A percentile compares a stretch with the other conserved stretches of the same genome.
Conservation (phyloP, 805 yeast genomes). For the Lipomyces sp. region DNA sequence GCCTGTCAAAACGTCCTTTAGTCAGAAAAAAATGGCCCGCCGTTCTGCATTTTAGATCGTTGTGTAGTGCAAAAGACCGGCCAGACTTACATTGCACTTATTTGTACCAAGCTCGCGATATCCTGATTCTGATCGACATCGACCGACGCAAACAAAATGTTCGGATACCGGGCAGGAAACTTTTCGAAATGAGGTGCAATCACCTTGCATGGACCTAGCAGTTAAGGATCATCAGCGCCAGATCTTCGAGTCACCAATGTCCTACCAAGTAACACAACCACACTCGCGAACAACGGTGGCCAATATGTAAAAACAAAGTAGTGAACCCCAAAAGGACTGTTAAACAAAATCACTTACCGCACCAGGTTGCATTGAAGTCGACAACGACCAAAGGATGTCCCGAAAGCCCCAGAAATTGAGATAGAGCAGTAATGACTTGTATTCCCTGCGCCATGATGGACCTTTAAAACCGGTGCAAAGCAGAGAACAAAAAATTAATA, state of each 20-base stretch:
- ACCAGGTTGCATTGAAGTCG: slow-evolving; percentile 22
- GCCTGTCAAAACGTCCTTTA: slow-evolving; percentile 2
- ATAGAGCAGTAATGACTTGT: not conserved
- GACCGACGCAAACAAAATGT: slow-evolving; percentile 12
- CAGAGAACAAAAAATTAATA: too few species aligned
- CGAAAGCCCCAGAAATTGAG: not conserved
- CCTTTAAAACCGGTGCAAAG: too few species aligned
- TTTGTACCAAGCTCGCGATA: slow-evolving; percentile 4
- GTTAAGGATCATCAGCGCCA: too few species aligned
- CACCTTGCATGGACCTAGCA: slow-evolving; percentile 20
- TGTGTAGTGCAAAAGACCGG: not conserved
- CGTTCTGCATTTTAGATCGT: not conserved
- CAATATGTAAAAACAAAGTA: too few species aligned
- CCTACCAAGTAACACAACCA: too few species aligned
- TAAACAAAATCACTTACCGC: slow-evolving; percentile 10
- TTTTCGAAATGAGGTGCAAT: slow-evolving; percentile 16
- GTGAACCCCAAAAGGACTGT: too few species aligned
- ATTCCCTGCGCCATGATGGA: not conserved
- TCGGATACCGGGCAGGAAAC: slow-evolving; percentile 8
- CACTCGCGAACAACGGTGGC: too few species aligned
- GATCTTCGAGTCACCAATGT: too few species aligned
- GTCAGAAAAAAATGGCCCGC: too few species aligned
- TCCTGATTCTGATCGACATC: slow-evolving; percentile 15
- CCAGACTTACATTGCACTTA: slow-evolving; percentile 16
- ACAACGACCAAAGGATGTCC: slow-evolving; percentile 9